A percentile compares a stretch with the other conserved stretches of the same genome.
These are phyloP conservation scores for Silene coronaria DNA, from an alignment of 179 eudicot species.

Conservation along the genomic window DNA sequence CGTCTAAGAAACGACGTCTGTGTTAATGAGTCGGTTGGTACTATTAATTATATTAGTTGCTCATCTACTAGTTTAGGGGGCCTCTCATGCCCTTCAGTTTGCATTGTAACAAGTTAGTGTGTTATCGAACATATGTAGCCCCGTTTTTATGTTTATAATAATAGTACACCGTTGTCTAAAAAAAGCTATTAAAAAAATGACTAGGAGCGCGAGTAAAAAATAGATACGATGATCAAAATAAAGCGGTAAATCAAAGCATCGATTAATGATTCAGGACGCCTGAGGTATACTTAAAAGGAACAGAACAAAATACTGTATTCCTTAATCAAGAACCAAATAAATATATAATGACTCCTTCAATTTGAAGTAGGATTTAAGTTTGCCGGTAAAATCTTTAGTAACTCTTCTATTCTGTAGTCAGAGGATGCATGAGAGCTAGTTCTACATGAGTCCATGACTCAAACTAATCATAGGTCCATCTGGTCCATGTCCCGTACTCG, in stretches of 20 bases:
- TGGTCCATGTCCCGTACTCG: constrained; percentile 77
- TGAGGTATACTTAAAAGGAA: background rate
- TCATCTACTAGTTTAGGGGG: no score
- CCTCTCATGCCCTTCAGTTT: no score
- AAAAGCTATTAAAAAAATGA: no score
- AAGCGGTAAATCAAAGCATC: background rate
- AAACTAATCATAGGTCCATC: constrained; percentile 34
- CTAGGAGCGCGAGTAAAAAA: no score
- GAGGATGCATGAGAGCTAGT: background rate
- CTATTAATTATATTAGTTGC: no score
- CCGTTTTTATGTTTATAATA: no score
- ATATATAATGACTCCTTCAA: background rate
- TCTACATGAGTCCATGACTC: background rate
- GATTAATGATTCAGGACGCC: background rate
- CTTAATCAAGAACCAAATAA: constrained; percentile 7
- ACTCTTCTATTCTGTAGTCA: background rate
- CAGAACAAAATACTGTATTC: background rate
- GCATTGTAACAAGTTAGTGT: no score
- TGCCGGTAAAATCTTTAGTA: background rate
- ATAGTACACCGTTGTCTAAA: no score
- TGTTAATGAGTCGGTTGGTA: no score
- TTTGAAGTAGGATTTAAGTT: background rate
- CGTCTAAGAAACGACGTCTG: no score
- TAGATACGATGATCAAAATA: no score
- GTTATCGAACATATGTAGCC: no score